Conservation (phyloP, 2,329 filamentous ascomycete species). For the Trichoderma simmonsii region DNA sequence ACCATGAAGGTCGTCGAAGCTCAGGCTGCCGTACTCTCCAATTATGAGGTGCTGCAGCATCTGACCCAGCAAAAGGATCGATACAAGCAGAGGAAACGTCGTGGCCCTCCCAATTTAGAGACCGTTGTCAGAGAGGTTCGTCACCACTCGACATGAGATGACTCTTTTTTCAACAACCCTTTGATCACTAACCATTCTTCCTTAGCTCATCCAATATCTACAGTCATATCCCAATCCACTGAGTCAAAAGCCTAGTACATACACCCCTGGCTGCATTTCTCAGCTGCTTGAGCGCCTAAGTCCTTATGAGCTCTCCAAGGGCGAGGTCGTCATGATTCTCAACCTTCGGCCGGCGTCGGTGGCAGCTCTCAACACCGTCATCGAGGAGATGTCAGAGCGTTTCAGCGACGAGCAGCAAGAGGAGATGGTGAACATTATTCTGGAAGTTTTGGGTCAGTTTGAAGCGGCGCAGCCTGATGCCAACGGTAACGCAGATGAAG, state of each 20-base stretch:
- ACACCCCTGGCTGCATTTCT: slow-evolving; percentile 50
- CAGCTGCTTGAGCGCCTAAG: slow-evolving; percentile 54
- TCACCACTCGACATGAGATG: background rate
- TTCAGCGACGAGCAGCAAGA: slow-evolving; percentile 58
- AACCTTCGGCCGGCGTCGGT: slow-evolving; percentile 60
- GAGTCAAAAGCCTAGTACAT: slow-evolving; percentile 52
- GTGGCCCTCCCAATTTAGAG: slow-evolving; percentile 56
- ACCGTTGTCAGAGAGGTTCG: slow-evolving; percentile 63
- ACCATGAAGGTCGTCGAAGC: slow-evolving; percentile 69
- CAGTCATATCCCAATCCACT: slow-evolving; percentile 53
- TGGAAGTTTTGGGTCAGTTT: slow-evolving; percentile 56
- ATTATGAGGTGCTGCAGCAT: slow-evolving; percentile 70
- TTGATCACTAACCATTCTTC: background rate
- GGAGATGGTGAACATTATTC: slow-evolving; percentile 55
- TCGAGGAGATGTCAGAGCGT: slow-evolving; percentile 63
- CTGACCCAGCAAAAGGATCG: slow-evolving; percentile 53
- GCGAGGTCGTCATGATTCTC: slow-evolving; percentile 65
- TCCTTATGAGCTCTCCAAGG: slow-evolving; percentile 61
- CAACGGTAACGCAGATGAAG: slow-evolving; percentile 35
- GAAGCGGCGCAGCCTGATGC: slow-evolving; percentile 30
- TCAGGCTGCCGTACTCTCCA: slow-evolving; percentile 66
- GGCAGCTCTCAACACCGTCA: slow-evolving; percentile 57
- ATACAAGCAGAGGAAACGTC: slow-evolving; percentile 50
- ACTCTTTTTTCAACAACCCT: background rate
- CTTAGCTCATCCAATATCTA: slow-evolving; percentile 60